Base-by-base conservation (phyloP, 257 asterid species). In the Petunia secreta region DNA sequence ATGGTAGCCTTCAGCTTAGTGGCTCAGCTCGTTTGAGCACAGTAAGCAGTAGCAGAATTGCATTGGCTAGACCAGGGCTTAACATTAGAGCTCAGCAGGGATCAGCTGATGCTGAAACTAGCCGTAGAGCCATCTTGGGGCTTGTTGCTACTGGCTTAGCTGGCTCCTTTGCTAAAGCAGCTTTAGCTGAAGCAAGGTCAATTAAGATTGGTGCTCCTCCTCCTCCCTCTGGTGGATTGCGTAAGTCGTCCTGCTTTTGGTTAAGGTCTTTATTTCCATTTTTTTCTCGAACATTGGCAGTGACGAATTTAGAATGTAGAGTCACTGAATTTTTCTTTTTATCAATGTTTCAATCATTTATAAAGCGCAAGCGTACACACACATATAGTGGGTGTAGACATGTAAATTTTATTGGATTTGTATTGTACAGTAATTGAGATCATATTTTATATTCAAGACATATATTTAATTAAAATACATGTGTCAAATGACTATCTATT, bases 161-260 rank as follows among this genome's bases (percentile, higher is more conserved):
- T 0, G 95, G 91, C 2, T 89, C 99, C 4, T 85, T 96, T 66
- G 97, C 91, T 55, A 91, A 87, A 82, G 96, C 90, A 55, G 97
- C 89, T 55, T 91, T 92, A 4, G 99, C 99, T 2, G 98, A 91
- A 37, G 91, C 94, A 77, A 89, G 64, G 83, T 60, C 99, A 9
- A 94, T 96, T 87, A 96, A 92, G 91, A 48, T 96, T 57, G 99
- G 99, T 14, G 75, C 75, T 4, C 93, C 99, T 13, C 99, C 99
- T 1, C 93, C 97, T 3, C 99, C 93, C 63, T 96, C 99, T 60
- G 98, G 99, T 48, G 99, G 98, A 71, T 89, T 96, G 67, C 96
- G 99, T 96, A 87, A 90, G 99, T 86, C 39, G 10, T 68, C 46
- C 15, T 64, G 36, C 74, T 40, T 40, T 65, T 40, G 36, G 36